phyloP scores from a whole-genome alignment of 2,329 filamentous ascomycete species.

The Fusarium sororula region DNA sequence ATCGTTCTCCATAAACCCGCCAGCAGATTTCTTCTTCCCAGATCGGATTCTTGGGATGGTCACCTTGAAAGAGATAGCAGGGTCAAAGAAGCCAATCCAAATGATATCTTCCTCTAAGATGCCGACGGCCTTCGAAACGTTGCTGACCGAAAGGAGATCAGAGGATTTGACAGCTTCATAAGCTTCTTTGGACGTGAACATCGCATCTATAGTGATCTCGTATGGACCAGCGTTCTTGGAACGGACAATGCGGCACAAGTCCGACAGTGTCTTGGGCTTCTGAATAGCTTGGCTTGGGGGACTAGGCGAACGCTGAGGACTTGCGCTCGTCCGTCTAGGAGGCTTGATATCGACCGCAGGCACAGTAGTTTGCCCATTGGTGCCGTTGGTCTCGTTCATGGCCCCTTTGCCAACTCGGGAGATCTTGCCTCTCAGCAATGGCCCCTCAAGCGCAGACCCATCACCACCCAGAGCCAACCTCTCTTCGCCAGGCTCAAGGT shows the following conservation, averaged over 20 bases:
- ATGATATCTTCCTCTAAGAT: conserved; percentile 44
- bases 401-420: conserved; percentile 5
- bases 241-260: conserved; percentile 54
- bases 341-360: neutral
- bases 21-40: conserved; percentile 23
- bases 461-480: neutral
- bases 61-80: conserved; percentile 57
- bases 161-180: conserved; percentile 42
- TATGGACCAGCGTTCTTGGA: conserved; percentile 58
- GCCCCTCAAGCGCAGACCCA: neutral
- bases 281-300: fast-evolving
- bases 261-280: conserved; percentile 30
- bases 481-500: conserved; percentile 45
- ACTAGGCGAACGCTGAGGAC: neutral
- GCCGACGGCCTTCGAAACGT: conserved; percentile 35
- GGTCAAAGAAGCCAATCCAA: conserved; percentile 55
- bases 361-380: neutral
- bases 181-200: conserved; percentile 51
- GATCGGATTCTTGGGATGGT: conserved; percentile 22
- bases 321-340: neutral
- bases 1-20: conserved; percentile 37
- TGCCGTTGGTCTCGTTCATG: fast-evolving
- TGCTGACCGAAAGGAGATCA: conserved; percentile 4
- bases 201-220: conserved; percentile 62
- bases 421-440: neutral